Conservation (phyloP, 306 rosid genomes). For the Fragaria vesca region DNA sequence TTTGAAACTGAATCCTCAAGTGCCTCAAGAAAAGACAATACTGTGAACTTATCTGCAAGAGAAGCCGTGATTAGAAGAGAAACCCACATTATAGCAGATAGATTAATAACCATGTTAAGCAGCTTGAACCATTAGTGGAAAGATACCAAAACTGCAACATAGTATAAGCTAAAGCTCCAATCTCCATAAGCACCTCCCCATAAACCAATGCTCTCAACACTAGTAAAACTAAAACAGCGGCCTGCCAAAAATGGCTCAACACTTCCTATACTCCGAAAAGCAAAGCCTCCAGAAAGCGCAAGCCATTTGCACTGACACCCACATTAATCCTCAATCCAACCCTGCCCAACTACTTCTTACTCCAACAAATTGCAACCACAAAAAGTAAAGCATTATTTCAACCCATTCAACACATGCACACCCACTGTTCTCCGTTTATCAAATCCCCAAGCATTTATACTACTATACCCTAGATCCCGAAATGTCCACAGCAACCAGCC, state of each 20-base stretch:
- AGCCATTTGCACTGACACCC: neutral
- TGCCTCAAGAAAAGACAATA: slow-evolving; percentile 88
- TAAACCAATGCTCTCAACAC: neutral
- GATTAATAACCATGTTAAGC: neutral
- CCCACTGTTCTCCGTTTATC: neutral
- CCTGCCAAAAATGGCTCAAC: neutral
- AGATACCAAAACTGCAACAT: neutral
- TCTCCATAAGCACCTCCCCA: neutral
- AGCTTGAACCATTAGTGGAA: neutral
- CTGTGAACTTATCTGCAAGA: slow-evolving; percentile 83
- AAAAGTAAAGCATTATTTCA: neutral
- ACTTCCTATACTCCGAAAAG: neutral
- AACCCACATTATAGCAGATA: neutral
- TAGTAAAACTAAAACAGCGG: neutral
- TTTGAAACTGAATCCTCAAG: slow-evolving; percentile 82
- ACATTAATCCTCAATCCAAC: neutral
- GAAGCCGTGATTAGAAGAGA: neutral
- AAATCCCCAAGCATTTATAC: neutral
- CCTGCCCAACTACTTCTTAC: neutral
- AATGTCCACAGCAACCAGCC: neutral
- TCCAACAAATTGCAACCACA: neutral
- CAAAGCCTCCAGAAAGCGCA: neutral
- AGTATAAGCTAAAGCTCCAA: neutral
- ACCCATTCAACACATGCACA: neutral
- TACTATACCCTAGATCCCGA: neutral